These are phyloP conservation scores for Mycena chlorophos DNA, from an alignment of 768 basidiomycete genomes.

Conservation along the genomic window DNA sequence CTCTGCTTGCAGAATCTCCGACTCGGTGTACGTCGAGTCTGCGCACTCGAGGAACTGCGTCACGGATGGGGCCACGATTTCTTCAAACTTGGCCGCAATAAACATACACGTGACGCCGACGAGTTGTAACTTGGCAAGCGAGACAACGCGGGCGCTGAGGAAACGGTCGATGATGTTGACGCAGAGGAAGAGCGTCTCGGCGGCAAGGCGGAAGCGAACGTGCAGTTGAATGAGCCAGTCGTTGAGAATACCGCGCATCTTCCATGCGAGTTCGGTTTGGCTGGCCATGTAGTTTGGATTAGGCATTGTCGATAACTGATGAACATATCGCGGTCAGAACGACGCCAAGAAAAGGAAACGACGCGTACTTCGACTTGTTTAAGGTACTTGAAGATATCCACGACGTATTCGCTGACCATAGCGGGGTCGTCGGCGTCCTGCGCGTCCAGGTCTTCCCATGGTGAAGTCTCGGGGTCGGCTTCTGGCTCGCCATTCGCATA, in stretches of 20 bases:
- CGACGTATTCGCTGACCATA: slow-evolving; percentile 97
- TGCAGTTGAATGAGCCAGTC: slow-evolving; percentile 99
- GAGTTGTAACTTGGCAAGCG: slow-evolving; percentile 90
- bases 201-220: slow-evolving; percentile 84
- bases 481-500: slow-evolving; percentile 53
- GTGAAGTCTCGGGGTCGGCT: slow-evolving; percentile 61
- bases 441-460: slow-evolving; percentile 91
- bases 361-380: slow-evolving; percentile 78
- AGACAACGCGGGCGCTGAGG: slow-evolving; percentile 75
- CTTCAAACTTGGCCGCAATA: slow-evolving; percentile 94
- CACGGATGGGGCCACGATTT: slow-evolving; percentile 89
- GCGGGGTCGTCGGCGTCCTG: slow-evolving; percentile 92
- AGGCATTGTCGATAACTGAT: slow-evolving; percentile 76
- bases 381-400: slow-evolving; percentile 91
- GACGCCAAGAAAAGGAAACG: neutral
- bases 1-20: slow-evolving; percentile 67
- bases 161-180: slow-evolving; percentile 92
- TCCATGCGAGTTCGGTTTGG: slow-evolving; percentile 94
- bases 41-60: slow-evolving; percentile 87
- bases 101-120: slow-evolving; percentile 95
- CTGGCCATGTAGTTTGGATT: slow-evolving; percentile 93
- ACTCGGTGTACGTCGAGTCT: slow-evolving; percentile 83
- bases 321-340: slow-evolving; percentile 14
- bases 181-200: slow-evolving; percentile 93
- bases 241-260: slow-evolving; percentile 90